Conservation (phyloP, 495 filamentous ascomycete species). For the Letharia lupina region DNA sequence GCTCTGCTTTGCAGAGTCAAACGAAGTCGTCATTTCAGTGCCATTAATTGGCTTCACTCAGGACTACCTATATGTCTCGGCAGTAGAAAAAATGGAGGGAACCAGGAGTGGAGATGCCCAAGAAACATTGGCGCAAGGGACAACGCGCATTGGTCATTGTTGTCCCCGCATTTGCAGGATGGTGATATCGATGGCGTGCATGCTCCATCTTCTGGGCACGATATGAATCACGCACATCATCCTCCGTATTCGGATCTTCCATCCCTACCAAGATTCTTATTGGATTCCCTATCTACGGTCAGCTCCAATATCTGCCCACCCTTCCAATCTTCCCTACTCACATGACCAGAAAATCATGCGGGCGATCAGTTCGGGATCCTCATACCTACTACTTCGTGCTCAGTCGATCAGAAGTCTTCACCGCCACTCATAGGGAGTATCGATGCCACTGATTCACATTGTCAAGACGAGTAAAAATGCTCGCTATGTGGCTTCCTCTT, state of each 20-base stretch:
- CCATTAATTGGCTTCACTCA: neutral
- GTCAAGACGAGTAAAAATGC: neutral
- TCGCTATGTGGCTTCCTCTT: neutral
- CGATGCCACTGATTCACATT: neutral
- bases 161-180: constrained; percentile 2
- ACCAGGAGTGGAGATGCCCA: no score
- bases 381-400: neutral
- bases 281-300: neutral
- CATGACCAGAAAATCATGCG: constrained; percentile 30
- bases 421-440: neutral
- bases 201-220: neutral
- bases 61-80: neutral
- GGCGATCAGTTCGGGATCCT: constrained; percentile 17
- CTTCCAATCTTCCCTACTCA: constrained; percentile 24
- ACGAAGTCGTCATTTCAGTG: neutral
- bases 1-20: neutral
- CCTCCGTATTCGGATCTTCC: neutral
- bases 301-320: neutral
- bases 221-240: neutral
- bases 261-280: constrained; percentile 1
- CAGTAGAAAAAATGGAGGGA: neutral
- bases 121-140: neutral
- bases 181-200: constrained; percentile 8
- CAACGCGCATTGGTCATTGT: neutral
- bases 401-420: neutral